phyloP scores from a whole-genome alignment of 805 yeast genomes.

The Henningerozyma blattae region DNA sequence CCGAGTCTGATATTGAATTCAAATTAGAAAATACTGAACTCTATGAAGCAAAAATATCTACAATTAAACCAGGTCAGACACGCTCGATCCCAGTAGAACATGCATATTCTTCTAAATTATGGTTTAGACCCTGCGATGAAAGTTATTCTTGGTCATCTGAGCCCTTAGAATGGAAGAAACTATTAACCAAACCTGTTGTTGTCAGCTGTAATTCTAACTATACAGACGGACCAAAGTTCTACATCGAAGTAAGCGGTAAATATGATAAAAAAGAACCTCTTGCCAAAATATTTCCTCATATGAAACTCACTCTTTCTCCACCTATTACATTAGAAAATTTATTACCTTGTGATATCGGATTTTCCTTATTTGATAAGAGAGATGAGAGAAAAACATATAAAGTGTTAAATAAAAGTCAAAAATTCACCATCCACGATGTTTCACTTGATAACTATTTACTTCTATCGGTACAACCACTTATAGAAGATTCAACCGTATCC shows the following conservation, averaged over 20 bases:
- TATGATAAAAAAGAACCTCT: slow-evolving; percentile 59
- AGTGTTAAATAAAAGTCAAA: slow-evolving; percentile 47
- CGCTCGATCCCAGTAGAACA: slow-evolving; percentile 64
- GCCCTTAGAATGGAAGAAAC: slow-evolving; percentile 50
- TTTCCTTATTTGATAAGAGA: slow-evolving; percentile 66
- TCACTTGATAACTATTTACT: slow-evolving; percentile 59
- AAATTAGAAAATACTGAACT: slow-evolving; percentile 23
- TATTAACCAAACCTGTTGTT: slow-evolving; percentile 38
- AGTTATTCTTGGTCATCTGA: slow-evolving; percentile 60
- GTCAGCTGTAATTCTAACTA: slow-evolving; percentile 45
- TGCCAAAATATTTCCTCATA: slow-evolving; percentile 69
- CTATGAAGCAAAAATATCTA: slow-evolving; percentile 22
- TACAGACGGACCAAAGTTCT: slow-evolving; percentile 36
- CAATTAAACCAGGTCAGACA: slow-evolving; percentile 42
- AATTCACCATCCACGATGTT: slow-evolving; percentile 71
- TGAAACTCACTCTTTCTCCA: slow-evolving; percentile 65
- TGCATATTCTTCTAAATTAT: slow-evolving; percentile 47
- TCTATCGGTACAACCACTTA: slow-evolving; percentile 54
- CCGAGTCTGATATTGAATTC: slow-evolving; percentile 44
- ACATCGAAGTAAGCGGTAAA: slow-evolving; percentile 61
- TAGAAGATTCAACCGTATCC: slow-evolving; percentile 26
- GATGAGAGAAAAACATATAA: slow-evolving; percentile 57
- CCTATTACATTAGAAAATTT: slow-evolving; percentile 80
- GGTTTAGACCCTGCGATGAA: slow-evolving; percentile 49
- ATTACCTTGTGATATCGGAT: slow-evolving; percentile 69